These are phyloP conservation scores for Claviceps sp. DNA, from an alignment of 2,329 filamentous ascomycete genomes.

Conservation along the genomic window DNA sequence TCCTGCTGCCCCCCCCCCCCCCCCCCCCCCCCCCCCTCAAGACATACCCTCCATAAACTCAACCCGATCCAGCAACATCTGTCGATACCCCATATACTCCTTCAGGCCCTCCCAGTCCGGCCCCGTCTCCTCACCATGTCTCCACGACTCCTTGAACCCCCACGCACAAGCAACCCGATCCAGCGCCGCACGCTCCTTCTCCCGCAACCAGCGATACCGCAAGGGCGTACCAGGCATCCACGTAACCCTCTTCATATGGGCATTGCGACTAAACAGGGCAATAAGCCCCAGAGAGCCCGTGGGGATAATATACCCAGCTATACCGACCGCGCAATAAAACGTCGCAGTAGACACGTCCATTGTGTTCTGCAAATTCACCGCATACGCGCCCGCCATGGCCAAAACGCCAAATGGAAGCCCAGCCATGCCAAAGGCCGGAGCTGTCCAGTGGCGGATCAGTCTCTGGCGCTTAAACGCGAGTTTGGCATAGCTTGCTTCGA, in stretches of 20 bases:
- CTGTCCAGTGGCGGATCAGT: conserved; percentile 46
- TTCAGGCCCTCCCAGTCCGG: conserved; percentile 76
- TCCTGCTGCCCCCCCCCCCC: no score
- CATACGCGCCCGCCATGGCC: conserved; percentile 44
- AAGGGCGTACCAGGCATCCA: conserved; percentile 77
- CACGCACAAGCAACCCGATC: conserved; percentile 79
- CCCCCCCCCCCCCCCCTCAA: conserved; percentile 7
- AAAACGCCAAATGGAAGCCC: conserved; percentile 58
- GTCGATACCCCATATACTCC: conserved; percentile 68
- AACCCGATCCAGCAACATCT: conserved; percentile 81
- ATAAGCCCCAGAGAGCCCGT: conserved; percentile 73
- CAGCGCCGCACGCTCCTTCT: conserved; percentile 78
- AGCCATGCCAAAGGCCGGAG: conserved; percentile 43
- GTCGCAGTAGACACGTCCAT: conserved; percentile 68
- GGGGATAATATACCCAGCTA: conserved; percentile 70
- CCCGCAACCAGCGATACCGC: conserved; percentile 69
- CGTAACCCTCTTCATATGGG: conserved; percentile 88
- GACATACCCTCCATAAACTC: conserved; percentile 87
- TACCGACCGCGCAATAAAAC: conserved; percentile 63
- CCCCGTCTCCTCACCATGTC: conserved; percentile 80
- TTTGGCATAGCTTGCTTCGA: conserved; percentile 55
- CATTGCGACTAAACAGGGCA: conserved; percentile 75
- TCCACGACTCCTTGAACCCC: conserved; percentile 74
- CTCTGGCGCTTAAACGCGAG: conserved; percentile 56
- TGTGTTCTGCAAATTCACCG: conserved; percentile 40